Evolutionary conservation across 169 alveolate species (phyloP).

Genomic region (Amoebophrya sp.): DNA sequence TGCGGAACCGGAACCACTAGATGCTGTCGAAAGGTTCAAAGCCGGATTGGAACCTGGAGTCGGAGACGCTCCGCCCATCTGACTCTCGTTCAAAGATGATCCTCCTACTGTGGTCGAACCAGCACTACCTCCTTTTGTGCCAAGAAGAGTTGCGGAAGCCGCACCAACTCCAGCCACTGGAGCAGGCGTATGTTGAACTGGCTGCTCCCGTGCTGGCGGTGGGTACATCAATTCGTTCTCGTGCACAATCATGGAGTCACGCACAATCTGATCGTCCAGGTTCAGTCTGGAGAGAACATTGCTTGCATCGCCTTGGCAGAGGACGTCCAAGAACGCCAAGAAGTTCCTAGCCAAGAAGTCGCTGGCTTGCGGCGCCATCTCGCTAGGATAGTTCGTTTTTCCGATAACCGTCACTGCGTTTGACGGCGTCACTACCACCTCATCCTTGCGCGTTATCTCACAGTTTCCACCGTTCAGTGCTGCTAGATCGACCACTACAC

Average conservation of each 20-base stretch:
- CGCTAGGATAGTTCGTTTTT: constrained; percentile 72
- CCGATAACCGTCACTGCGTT: constrained; percentile 81
- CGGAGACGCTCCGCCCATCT: too few relatives aligned
- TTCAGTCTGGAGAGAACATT: background rate
- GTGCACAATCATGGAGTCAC: background rate
- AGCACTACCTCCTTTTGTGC: too few relatives aligned
- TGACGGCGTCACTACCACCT: constrained; percentile 57
- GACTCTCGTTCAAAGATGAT: too few relatives aligned
- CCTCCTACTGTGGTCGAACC: too few relatives aligned
- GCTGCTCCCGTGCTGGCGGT: background rate
- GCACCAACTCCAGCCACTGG: background rate
- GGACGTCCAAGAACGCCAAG: constrained; percentile 59
- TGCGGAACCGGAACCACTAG: background rate
- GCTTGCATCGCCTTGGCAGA: constrained; percentile 27
- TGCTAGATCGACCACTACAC: constrained; percentile 81
- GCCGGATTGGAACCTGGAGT: too few relatives aligned
- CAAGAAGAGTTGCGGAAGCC: too few relatives aligned
- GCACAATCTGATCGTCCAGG: background rate
- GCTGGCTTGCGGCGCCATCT: constrained; percentile 72
- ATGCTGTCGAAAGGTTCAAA: background rate
- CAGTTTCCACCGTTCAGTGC: constrained; percentile 86
- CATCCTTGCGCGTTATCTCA: constrained; percentile 60
- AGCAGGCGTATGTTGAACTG: background rate
- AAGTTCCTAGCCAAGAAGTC: constrained; percentile 73
- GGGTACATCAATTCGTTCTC: background rate